Percentiles rank a stretch among this genome's conserved stretches.
phyloP scores from a whole-genome alignment of 2,329 filamentous ascomycete species.

The Calonectria crousiana region DNA sequence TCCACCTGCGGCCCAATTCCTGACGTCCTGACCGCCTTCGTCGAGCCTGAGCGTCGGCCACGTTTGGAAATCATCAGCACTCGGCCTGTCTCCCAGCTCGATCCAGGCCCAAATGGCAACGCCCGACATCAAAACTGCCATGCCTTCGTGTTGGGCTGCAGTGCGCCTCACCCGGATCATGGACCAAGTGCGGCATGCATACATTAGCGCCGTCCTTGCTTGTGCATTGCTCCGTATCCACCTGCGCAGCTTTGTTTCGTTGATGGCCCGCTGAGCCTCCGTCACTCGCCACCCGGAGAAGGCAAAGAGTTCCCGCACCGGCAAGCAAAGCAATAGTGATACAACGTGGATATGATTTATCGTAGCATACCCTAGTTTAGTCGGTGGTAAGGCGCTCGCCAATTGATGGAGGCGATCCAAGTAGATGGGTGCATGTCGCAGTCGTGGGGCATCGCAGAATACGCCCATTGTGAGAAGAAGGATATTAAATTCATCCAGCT shows the following conservation, averaged over 20 bases:
- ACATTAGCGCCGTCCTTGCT: neutral
- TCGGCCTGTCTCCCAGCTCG: neutral
- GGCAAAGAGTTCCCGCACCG: neutral
- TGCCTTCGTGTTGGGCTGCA: neutral
- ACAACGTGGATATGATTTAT: neutral
- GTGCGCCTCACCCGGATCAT: neutral
- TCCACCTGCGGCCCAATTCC: neutral
- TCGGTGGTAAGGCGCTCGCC: neutral
- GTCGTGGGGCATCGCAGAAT: neutral
- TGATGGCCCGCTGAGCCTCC: neutral
- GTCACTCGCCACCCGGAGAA: constrained; percentile 1
- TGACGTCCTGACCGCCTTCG: neutral
- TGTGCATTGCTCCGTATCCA: neutral
- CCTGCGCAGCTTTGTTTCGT: neutral
- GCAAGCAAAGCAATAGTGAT: neutral
- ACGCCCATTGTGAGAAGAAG: neutral
- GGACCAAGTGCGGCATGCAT: neutral
- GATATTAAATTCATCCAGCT: neutral
- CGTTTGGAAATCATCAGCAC: neutral
- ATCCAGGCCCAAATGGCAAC: neutral
- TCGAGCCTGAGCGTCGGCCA: neutral
- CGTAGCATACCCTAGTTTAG: neutral
- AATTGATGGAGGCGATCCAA: neutral
- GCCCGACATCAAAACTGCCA: neutral
- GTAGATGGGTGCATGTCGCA: neutral